Evolutionary conservation across 139 green algal species (phyloP).

Genomic region (Ettlia oleoabundans): DNA sequence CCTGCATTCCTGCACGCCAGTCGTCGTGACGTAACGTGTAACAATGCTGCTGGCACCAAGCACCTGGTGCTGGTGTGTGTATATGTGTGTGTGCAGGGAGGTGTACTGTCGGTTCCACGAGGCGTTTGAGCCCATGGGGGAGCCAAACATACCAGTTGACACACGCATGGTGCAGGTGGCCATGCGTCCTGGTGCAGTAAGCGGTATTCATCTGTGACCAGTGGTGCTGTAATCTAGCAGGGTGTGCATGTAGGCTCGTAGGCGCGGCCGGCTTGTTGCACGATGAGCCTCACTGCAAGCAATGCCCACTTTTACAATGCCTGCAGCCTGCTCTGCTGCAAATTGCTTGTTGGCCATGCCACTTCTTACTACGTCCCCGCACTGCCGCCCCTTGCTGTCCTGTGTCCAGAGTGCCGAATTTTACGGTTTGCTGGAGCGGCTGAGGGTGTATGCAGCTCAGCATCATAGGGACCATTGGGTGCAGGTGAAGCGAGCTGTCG

Average conservation of each 20-base stretch:
- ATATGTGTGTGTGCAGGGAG: conserved; percentile 3
- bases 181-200: too few species aligned
- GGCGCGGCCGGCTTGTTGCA: too few species aligned
- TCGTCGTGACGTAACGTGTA: too few species aligned
- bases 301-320: neutral
- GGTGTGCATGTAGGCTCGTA: too few species aligned
- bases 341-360: neutral
- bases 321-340: neutral
- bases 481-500: too few species aligned
- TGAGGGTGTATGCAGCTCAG: conserved; percentile 56
- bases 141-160: conserved; percentile 69
- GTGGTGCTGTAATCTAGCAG: too few species aligned
- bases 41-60: too few species aligned
- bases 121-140: conserved; percentile 67
- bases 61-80: too few species aligned
- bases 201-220: too few species aligned
- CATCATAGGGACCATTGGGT: conserved; percentile 75
- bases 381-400: too few species aligned
- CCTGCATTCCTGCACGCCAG: too few species aligned
- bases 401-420: conserved; percentile 53
- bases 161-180: conserved; percentile 6
- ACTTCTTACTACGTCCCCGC: neutral
- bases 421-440: conserved; percentile 56
- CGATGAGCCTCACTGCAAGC: too few species aligned
- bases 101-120: conserved; percentile 79